Evolutionary conservation across 148 eudicot genomes (phyloP).

Genomic region (Pharnaceum exiguum): DNA sequence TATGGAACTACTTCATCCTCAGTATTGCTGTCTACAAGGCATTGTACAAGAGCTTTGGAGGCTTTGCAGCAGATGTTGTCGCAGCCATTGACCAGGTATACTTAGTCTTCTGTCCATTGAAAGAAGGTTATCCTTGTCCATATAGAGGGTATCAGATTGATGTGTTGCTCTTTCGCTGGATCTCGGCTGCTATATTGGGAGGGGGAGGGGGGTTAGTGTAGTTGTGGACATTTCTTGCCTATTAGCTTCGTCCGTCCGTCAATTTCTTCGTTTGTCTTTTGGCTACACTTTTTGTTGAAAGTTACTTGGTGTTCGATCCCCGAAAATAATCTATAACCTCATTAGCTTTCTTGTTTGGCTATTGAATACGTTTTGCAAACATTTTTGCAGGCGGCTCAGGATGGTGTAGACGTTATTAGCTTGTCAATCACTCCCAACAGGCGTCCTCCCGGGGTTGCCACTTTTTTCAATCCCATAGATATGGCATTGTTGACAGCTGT

Average conservation of each 20-base stretch:
- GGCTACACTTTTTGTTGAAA: neutral
- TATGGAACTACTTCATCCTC: slow-evolving; percentile 10
- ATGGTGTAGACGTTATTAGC: slow-evolving; percentile 94
- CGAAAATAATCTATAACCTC: neutral
- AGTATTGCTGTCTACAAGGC: slow-evolving; percentile 99
- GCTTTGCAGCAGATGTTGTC: slow-evolving; percentile 99
- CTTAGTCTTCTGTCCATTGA: neutral
- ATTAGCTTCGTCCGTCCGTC: too few species aligned
- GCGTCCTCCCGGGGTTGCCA: slow-evolving; percentile 98
- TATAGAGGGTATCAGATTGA: neutral
- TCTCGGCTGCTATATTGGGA: too few species aligned
- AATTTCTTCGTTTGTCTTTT: too few species aligned
- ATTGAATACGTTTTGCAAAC: slow-evolving; percentile 5
- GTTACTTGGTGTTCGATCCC: neutral
- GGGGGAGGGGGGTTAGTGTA: too few species aligned
- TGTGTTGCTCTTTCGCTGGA: too few species aligned
- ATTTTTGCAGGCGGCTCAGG: slow-evolving; percentile 85
- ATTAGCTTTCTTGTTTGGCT: neutral
- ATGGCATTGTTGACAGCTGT: slow-evolving; percentile 90
- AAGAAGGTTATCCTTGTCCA: neutral
- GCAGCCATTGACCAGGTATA: slow-evolving; percentile 99
- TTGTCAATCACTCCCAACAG: slow-evolving; percentile 97
- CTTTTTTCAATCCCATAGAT: slow-evolving; percentile 95
- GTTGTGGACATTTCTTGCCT: too few species aligned
- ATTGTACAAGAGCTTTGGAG: slow-evolving; percentile 96